Evolutionary conservation across 2,329 filamentous ascomycete species (phyloP), one percentile per base, ranked within the genome.

Genomic region (Aspergillus ruber): DNA sequence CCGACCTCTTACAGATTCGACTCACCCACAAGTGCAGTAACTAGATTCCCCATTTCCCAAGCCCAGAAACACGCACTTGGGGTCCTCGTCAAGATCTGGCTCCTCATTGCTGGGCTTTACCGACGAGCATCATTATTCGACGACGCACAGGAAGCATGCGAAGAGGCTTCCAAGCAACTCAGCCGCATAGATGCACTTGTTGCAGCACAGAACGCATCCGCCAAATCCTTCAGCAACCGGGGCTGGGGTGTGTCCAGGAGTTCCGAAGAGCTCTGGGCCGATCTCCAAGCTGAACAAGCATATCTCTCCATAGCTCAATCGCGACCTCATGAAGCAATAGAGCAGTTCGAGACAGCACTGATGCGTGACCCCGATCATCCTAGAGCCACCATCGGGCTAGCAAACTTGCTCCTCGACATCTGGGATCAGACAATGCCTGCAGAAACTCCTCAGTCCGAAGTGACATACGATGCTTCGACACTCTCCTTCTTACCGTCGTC

Each of bases 91-190:
- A 85, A 85, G 55, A 83, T 96, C 27, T 98, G 93, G 93, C 75
- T 96, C 7, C 85, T 93, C 63, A 89, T 96, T 51, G 86, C 89
- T 2, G 86, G 86, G 0, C 84, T 97, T 54, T 98, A 97, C 63
- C 82, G 89, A 23, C 81, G 89, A 45, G 88, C 91, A 6, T 80
- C 80, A 7, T 82, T 94, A 73, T 81, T 82, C 47, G 85, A 90
- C 17, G 91, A 97, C 64, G 83, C 87, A 10, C 81, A 81, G 56
- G 87, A 84, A 45, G 89, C 91, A 6, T 81, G 90, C 23, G 78
- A 82, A 9, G 93, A 97, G 73, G 93, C 91, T 1, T 77, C 82
- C 50, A 87, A 86, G 61, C 77, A 95, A 32, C 83, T 89, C 1
- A 77, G 85, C 54, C 73, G 71, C 0, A 76, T 95, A 9, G 88